phyloP scores from a whole-genome alignment of 805 yeast species.

The Starmerella sirachaensis region DNA sequence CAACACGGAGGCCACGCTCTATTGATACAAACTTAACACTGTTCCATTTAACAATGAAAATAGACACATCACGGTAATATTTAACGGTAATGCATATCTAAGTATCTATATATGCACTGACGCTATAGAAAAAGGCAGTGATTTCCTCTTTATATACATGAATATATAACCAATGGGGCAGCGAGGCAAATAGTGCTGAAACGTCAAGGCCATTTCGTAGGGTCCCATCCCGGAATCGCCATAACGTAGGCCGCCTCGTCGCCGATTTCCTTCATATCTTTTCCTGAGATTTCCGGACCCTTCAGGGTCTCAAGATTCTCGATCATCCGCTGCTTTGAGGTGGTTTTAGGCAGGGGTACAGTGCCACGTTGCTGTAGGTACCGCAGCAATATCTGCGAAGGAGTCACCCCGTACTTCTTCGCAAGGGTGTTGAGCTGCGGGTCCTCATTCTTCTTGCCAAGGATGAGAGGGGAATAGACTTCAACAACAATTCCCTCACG shows the following conservation, averaged over 20 bases:
- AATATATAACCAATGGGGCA: not conserved
- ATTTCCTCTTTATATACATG: not conserved
- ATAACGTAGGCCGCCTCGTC: conserved; percentile 25
- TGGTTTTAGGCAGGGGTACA: conserved; percentile 65
- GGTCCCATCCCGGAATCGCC: conserved; percentile 30
- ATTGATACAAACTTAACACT: too few species aligned
- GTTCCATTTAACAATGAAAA: too few species aligned
- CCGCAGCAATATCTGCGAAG: conserved; percentile 38
- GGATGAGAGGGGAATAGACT: conserved; percentile 71
- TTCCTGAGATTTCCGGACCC: conserved; percentile 31
- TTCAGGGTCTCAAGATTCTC: conserved; percentile 45
- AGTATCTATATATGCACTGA: not conserved
- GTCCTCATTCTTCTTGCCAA: conserved; percentile 42
- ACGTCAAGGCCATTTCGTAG: conserved; percentile 23
- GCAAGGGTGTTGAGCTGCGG: conserved; percentile 29
- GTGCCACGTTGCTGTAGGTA: conserved; percentile 42
- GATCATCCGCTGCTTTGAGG: conserved; percentile 43
- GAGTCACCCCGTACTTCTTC: conserved; percentile 31
- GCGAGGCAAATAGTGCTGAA: not conserved
- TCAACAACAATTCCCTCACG: conserved; percentile 47
- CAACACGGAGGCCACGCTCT: too few species aligned
- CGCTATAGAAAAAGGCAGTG: not conserved
- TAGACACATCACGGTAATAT: too few species aligned
- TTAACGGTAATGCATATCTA: not conserved
- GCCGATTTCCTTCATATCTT: conserved; percentile 26